These are phyloP conservation scores for Ciborinia camelliae DNA, from an alignment of 2,329 filamentous ascomycete genomes.

Conservation along the genomic window DNA sequence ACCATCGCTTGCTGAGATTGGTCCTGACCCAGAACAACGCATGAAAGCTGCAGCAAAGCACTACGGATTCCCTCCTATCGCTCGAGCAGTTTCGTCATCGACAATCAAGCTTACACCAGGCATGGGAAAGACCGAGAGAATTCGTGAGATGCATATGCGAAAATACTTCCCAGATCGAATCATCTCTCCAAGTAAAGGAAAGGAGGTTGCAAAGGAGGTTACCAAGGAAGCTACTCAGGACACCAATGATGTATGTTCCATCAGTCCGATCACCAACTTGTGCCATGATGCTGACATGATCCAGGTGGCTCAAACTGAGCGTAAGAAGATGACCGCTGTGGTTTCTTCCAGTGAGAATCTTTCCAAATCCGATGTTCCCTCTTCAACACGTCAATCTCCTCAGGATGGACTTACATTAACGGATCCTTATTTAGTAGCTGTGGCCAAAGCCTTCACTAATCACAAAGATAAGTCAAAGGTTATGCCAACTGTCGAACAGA, in stretches of 20 bases:
- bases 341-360: slow-evolving; percentile 16
- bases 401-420: slow-evolving; percentile 17
- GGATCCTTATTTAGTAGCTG: slow-evolving; percentile 20
- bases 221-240: neutral
- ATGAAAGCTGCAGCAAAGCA: neutral
- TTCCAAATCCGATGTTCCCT: slow-evolving; percentile 8
- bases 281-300: neutral
- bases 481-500: slow-evolving; percentile 17
- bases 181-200: neutral
- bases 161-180: neutral
- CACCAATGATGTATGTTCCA: neutral
- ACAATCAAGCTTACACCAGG: neutral
- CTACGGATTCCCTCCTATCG: neutral
- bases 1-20: neutral
- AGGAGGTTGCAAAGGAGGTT: neutral
- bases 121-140: neutral
- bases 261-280: neutral
- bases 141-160: neutral
- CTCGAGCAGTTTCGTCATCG: neutral
- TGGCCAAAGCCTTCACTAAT: slow-evolving; percentile 12
- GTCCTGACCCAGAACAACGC: neutral
- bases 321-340: slow-evolving; percentile 11
- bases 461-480: slow-evolving; percentile 10
- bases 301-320: slow-evolving; percentile 7
- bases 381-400: slow-evolving; percentile 5